Percentiles rank a stretch among this genome's conserved stretches.
Evolutionary conservation across 306 rosid genomes (phyloP).

Genomic region (Argentina anserina): DNA sequence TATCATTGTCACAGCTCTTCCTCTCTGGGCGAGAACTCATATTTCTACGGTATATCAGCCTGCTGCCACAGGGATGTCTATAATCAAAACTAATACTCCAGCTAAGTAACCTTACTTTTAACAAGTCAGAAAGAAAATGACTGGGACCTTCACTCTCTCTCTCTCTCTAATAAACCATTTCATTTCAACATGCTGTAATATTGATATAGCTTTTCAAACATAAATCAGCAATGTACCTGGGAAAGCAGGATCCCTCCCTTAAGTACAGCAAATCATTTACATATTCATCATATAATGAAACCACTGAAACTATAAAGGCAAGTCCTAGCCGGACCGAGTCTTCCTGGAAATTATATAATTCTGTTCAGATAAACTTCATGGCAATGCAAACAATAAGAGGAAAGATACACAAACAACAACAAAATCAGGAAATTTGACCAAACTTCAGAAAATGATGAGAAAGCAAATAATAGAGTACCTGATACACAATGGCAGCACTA

Average conservation of each 20-base stretch:
- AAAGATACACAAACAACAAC: background rate
- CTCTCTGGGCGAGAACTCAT: conserved; percentile 18
- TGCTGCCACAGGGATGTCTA: conserved; percentile 53
- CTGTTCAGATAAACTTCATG: background rate
- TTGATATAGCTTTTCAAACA: background rate
- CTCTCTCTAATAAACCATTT: background rate
- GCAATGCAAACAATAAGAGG: background rate
- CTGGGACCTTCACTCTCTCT: background rate
- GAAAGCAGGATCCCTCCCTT: conserved; percentile 83
- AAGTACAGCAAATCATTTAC: conserved; percentile 73
- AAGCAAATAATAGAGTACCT: conserved; percentile 41
- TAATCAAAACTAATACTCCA: conserved; percentile 16
- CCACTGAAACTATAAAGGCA: conserved; percentile 58
- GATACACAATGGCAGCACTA: conserved; percentile 65
- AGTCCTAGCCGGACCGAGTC: conserved; percentile 60
- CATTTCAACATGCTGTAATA: background rate
- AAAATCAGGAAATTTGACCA: background rate
- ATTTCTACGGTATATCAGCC: conserved; percentile 61
- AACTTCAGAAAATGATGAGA: background rate
- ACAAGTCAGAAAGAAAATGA: background rate
- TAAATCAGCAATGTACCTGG: conserved; percentile 44
- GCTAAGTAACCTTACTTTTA: background rate
- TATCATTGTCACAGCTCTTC: conserved; percentile 19
- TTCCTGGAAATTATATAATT: conserved; percentile 39
- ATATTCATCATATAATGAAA: conserved; percentile 80